phyloP scores from a whole-genome alignment of 495 filamentous ascomycete genomes.

The Chaetomium fimeti region DNA sequence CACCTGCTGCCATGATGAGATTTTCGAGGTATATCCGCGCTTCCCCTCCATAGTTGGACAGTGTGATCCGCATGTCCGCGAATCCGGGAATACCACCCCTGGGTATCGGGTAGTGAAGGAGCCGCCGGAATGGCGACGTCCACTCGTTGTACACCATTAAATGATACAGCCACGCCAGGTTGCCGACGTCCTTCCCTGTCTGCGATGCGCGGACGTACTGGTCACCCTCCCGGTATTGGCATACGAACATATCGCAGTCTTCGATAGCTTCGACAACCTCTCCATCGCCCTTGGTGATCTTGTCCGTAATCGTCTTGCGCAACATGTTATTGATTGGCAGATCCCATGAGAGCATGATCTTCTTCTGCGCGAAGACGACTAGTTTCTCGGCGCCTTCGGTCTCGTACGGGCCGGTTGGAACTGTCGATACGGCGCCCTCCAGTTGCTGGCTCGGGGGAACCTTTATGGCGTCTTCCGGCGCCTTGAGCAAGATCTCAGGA shows the following conservation, averaged over 20 bases:
- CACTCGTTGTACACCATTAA: slow-evolving; percentile 84
- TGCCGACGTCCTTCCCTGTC: slow-evolving; percentile 77
- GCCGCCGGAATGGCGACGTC: slow-evolving; percentile 73
- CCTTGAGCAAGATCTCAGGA: slow-evolving; percentile 67
- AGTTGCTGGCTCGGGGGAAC: slow-evolving; percentile 59
- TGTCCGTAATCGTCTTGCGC: slow-evolving; percentile 61
- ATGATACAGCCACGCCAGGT: slow-evolving; percentile 89
- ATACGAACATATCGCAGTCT: slow-evolving; percentile 76
- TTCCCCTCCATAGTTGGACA: slow-evolving; percentile 96
- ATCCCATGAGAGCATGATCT: slow-evolving; percentile 67
- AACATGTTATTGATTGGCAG: slow-evolving; percentile 66
- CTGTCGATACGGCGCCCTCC: slow-evolving; percentile 70
- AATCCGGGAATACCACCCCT: slow-evolving; percentile 76
- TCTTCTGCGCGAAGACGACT: slow-evolving; percentile 65
- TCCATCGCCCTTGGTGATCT: slow-evolving; percentile 70
- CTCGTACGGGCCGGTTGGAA: slow-evolving; percentile 51
- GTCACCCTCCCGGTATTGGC: slow-evolving; percentile 77
- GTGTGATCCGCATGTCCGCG: slow-evolving; percentile 68
- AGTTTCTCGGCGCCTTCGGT: slow-evolving; percentile 36
- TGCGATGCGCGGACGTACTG: slow-evolving; percentile 76
- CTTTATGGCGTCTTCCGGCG: slow-evolving; percentile 54
- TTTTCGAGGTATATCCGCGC: slow-evolving; percentile 92
- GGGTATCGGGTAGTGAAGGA: slow-evolving; percentile 88
- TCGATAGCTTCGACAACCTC: slow-evolving; percentile 63
- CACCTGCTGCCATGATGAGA: slow-evolving; percentile 77